Base-by-base conservation (phyloP, 2,329 filamentous ascomycete species). In the Pseudocercospora ulei region DNA sequence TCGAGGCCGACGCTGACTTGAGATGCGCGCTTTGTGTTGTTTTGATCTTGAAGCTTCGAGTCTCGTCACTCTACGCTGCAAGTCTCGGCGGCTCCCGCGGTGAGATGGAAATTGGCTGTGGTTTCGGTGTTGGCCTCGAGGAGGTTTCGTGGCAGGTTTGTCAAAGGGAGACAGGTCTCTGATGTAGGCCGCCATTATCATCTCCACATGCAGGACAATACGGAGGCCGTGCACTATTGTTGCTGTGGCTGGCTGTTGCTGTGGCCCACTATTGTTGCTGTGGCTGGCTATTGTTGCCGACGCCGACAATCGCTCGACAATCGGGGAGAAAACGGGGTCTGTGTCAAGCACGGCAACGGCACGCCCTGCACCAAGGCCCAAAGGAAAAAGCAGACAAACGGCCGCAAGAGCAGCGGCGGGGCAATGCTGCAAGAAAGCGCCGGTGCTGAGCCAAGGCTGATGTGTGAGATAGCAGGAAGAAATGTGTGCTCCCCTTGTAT, bases 1-100 rank as follows among this genome's bases (percentile, higher is more conserved):
- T 31, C 28, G 28, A 19, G 28, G 28, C 19, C 17, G 19, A 17
- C 19, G 7, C 14, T 31, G 28, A 19, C 5, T 12, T 7, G n/a
- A 17, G 16, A 31, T 13, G 28, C 8, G 1, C 3, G 28, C 28
- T 31, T 31, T 31, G 28, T 22, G 30, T 2, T 33, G 9, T 33
- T 33, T 33, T 33, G 30, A 8, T 33, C 30, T 22, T 33, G 30
- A 33, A 33, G 30, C 16, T 33, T 33, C 30, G 30, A 33, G 30
- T 33, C 30, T 33, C 9, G 17, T 33, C 30, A 33, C 17, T 33
- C 18, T 33, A 19, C 30, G 30, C 30, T 33, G 30, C 16, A 33
- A 19, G 30, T 33, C 30, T 33, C 30, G 30, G 30, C n/a, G 18
- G 11, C 23, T 33, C 30, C 30, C 30, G 30, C 14, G 16, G 7